Percentiles rank a stretch among this genome's conserved stretches.
phyloP scores from a whole-genome alignment of 2,329 filamentous ascomycete genomes.

The Setomelanomma holmii region DNA sequence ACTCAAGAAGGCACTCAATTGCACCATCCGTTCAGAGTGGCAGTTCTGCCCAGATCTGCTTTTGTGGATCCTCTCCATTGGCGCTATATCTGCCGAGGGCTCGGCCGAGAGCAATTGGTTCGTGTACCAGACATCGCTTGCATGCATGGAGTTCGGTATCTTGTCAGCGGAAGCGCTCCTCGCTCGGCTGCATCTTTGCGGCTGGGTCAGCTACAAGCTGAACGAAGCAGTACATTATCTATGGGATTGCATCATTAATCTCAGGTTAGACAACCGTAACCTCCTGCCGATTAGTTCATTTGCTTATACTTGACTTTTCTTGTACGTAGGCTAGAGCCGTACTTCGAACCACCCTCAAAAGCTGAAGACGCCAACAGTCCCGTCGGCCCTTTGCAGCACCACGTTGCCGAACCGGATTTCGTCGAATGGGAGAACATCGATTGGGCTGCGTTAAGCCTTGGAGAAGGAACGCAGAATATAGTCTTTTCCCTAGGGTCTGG shows the following conservation, averaged over 20 bases:
- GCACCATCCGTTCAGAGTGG: conserved; percentile 42
- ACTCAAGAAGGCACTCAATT: conserved; percentile 44
- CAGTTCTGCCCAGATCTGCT: conserved; percentile 42
- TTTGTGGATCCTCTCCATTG: conserved; percentile 47
- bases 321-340: conserved; percentile 40
- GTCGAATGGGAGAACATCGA: conserved; percentile 42
- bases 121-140: conserved; percentile 40
- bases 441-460: conserved; percentile 31
- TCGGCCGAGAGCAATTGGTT: conserved; percentile 42
- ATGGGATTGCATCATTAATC: conserved; percentile 40
- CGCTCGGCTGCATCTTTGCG: conserved; percentile 40
- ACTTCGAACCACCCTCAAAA: conserved; percentile 23
- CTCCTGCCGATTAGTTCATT: conserved; percentile 33
- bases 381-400: conserved; percentile 39
- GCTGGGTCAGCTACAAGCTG: conserved; percentile 49
- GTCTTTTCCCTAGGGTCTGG: neutral
- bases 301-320: conserved; percentile 41
- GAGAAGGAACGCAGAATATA: conserved; percentile 3
- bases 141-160: conserved; percentile 42
- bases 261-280: conserved; percentile 46
- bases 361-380: conserved; percentile 25
- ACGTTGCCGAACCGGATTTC: conserved; percentile 36
- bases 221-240: conserved; percentile 38
- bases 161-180: conserved; percentile 32
- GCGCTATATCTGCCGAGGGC: conserved; percentile 44